Evolutionary conservation across 352 stramenopile species (phyloP), one percentile per base, ranked within the genome.

Genomic region (Plasmopara halstedii): DNA sequence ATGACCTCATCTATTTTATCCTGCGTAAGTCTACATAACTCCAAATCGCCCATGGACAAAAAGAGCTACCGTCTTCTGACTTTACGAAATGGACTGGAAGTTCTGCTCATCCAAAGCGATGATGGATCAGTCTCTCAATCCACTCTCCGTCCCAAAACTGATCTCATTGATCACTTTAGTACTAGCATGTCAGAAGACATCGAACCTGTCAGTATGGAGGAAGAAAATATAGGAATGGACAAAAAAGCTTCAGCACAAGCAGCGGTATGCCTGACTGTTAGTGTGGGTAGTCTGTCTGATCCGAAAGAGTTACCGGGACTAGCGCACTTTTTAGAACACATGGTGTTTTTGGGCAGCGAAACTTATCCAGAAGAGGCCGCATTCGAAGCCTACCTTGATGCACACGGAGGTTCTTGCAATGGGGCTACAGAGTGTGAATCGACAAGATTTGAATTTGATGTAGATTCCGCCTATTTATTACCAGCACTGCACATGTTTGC

Each of bases 341-440:
- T 97, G 88, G 58, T 96, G 2, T 97, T 97, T 58, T 90, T 97
- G 81, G 88, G 88, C 5, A 95, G 73, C 44, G 53, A 58, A 15
- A 96, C 95, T 39, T 97, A 95, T 54, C 88, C 88, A 1, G 70
- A 81, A 39, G 90, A 97, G 46, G 95, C 97, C 58, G 76, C 78
- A 33, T 96, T 96, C 49, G 86, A 96, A 50, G 46, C 50, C 1
- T 97, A 91, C 46, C 60, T 97, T 26, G 85, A 61, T 36, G 58
- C 80, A 2, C 72, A 95, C 41, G 90, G 90, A 21, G 90, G 90
- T 4, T 88, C 70, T 46, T 89, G 69, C 67, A 97, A 97, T 51
- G 90, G 89, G 31, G 82, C 76, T 25, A 97, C 90, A 3, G 90
- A 97, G 53, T 85, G 79, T 36, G 88, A 97, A 53, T 62, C 63